phyloP scores from a whole-genome alignment of 2,329 filamentous ascomycete genomes.

The Zasmidium cellare region DNA sequence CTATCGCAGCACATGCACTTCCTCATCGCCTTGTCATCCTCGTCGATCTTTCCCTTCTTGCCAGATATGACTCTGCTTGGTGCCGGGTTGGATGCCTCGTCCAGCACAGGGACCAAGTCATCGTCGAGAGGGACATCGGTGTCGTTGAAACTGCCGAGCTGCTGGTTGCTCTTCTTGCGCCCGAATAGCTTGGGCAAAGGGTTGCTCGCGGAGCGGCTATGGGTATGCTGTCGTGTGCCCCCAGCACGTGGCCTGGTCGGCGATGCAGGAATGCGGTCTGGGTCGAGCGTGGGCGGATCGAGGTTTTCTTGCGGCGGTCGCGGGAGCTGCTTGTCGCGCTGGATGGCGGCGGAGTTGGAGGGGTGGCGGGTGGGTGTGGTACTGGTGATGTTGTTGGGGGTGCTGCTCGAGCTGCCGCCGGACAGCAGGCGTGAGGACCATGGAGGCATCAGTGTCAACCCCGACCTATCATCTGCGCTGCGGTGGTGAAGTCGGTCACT shows the following conservation, averaged over 20 bases:
- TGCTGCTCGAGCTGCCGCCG: slow-evolving; percentile 21
- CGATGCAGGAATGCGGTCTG: slow-evolving; percentile 20
- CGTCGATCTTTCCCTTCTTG: slow-evolving; percentile 34
- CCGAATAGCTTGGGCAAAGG: slow-evolving; percentile 74
- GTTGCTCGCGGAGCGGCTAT: slow-evolving; percentile 71
- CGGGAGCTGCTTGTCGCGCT: slow-evolving; percentile 25
- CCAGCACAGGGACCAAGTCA: slow-evolving; percentile 42
- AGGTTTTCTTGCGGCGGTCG: slow-evolving; percentile 21
- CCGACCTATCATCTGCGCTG: slow-evolving; percentile 1
- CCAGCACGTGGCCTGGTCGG: slow-evolving; percentile 20
- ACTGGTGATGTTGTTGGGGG: slow-evolving; percentile 13
- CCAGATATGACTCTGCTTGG: slow-evolving; percentile 30
- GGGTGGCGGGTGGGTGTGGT: slow-evolving; percentile 2
- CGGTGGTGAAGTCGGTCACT: neutral
- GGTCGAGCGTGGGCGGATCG: slow-evolving; percentile 24
- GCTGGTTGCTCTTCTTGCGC: slow-evolving; percentile 53
- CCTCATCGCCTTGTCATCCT: slow-evolving; percentile 62
- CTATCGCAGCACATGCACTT: slow-evolving; percentile 86
- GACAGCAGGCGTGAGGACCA: slow-evolving; percentile 35
- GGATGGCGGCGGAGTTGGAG: neutral
- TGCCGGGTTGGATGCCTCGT: slow-evolving; percentile 33
- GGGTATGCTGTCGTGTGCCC: slow-evolving; percentile 26
- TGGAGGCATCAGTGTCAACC: slow-evolving; percentile 29
- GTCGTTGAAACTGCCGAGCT: slow-evolving; percentile 27
- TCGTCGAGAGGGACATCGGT: slow-evolving; percentile 44